Evolutionary conservation across 257 asterid species (phyloP), one percentile per base, ranked within the genome.

Genomic region (Solanum verrucosum): DNA sequence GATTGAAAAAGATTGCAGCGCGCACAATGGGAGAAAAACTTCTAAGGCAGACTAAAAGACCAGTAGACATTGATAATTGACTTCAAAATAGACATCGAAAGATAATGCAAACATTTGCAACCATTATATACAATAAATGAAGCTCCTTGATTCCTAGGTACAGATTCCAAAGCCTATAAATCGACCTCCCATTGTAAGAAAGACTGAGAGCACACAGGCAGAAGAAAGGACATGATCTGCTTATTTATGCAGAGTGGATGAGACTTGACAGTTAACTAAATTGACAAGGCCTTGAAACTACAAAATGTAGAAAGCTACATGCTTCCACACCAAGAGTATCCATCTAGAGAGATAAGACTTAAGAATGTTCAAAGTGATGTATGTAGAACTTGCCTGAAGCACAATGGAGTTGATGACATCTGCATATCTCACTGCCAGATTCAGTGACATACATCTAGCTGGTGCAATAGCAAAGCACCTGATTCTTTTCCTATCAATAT

Each of bases 391-490:
- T 93, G 91, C 98, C 98, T 96, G 98, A 79, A 96, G 96, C 65
- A 95, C 98, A 84, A 96, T 60, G 49, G 98, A 94, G 70, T 96
- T 94, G 91, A 96, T 96, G 87, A 95, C 98, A 91, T 96, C 98
- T 16, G 98, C 98, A 86, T 96, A 94, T 91, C 92, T 91, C 88
- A 96, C 98, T 29, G 98, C 98, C 90, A 96, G 92, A 88, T 94
- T 96, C 84, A 96, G 94, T 7, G 98, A 95, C 98, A 94, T 93
- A 72, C 98, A 96, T 91, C 98, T 93, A 18, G 98, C 95, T n/a
- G 98, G 98, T 82, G 98, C 98, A 91, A 95, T 93, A 40, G 98
- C 96, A 89, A 85, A 96, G 88, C 98, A 95, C 91, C 98, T 92
- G 63, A 96, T 68, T 90, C 95, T 94, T 87, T 90, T 95, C 94